phyloP scores from a whole-genome alignment of 306 rosid genomes.

The Gynostemma pentaphyllum region DNA sequence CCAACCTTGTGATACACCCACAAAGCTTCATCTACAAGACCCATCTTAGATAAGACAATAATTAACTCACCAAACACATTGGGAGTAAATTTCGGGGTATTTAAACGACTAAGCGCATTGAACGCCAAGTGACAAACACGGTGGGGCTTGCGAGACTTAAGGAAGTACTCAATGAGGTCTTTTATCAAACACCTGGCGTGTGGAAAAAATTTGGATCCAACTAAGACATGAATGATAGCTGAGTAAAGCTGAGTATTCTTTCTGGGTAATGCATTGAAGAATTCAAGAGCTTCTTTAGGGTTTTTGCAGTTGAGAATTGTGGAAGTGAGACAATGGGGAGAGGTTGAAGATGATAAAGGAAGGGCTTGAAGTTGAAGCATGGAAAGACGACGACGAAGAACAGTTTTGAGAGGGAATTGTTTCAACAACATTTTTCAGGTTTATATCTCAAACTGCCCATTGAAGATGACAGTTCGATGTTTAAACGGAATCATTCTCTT shows the following conservation, averaged over 20 bases:
- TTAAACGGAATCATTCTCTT: not conserved
- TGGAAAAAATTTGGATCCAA: constrained; percentile 20
- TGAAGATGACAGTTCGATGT: not conserved
- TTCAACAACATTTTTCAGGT: not conserved
- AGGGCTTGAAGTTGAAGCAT: not conserved
- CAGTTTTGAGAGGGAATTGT: not conserved
- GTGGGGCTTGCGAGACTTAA: constrained; percentile 24
- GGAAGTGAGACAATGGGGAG: constrained; percentile 8
- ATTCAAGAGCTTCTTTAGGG: constrained; percentile 23
- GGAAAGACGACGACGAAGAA: not conserved
- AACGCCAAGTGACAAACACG: constrained; percentile 22
- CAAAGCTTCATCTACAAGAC: constrained; percentile 45
- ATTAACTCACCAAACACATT: constrained; percentile 33
- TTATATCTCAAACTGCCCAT: not conserved
- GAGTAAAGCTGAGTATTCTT: constrained; percentile 23
- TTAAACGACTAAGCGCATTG: constrained; percentile 24
- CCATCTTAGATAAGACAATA: constrained; percentile 30
- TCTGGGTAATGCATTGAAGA: constrained; percentile 17
- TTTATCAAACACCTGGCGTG: constrained; percentile 38
- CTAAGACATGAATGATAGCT: constrained; percentile 30
- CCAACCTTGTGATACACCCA: constrained; percentile 23
- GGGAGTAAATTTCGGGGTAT: constrained; percentile 19
- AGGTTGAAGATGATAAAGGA: constrained; percentile 7
- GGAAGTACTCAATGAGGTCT: constrained; percentile 28
- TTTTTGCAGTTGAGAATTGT: constrained; percentile 21